Evolutionary conservation across 352 stramenopile genomes (phyloP).

Genomic region (Phytopythium ostracodes): DNA sequence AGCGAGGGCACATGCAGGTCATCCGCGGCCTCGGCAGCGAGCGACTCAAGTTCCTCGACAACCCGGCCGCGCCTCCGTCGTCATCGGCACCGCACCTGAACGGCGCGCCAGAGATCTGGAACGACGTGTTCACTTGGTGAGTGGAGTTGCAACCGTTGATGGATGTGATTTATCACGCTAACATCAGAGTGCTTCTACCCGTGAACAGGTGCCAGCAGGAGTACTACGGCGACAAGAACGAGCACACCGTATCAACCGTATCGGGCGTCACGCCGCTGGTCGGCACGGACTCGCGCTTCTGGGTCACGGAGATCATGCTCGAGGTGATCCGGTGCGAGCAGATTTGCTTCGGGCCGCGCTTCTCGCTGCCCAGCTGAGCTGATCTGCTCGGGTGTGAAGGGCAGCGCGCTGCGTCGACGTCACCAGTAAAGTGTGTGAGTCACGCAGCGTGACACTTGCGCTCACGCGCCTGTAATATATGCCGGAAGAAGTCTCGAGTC

Average conservation of each 20-base stretch:
- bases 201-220: constrained; percentile 1
- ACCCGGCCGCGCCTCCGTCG: neutral
- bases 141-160: neutral
- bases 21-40: constrained; percentile 4
- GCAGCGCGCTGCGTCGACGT: no score
- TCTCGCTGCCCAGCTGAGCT: neutral
- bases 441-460: no score
- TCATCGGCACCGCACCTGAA: neutral
- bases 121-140: constrained; percentile 5
- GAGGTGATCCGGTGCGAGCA: constrained; percentile 3
- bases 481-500: no score
- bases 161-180: neutral
- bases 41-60: constrained; percentile 7
- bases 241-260: neutral
- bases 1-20: neutral
- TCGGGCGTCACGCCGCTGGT: constrained; percentile 5
- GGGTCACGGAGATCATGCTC: constrained; percentile 6
- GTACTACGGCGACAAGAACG: constrained; percentile 1
- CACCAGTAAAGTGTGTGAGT: no score
- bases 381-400: no score
- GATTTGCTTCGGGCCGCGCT: neutral
- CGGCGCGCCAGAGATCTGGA: neutral
- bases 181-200: no score
- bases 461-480: no score
- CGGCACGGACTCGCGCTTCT: constrained; percentile 5